phyloP scores from a whole-genome alignment of 768 basidiomycete genomes.

The Coprinopsis strossmayeri region DNA sequence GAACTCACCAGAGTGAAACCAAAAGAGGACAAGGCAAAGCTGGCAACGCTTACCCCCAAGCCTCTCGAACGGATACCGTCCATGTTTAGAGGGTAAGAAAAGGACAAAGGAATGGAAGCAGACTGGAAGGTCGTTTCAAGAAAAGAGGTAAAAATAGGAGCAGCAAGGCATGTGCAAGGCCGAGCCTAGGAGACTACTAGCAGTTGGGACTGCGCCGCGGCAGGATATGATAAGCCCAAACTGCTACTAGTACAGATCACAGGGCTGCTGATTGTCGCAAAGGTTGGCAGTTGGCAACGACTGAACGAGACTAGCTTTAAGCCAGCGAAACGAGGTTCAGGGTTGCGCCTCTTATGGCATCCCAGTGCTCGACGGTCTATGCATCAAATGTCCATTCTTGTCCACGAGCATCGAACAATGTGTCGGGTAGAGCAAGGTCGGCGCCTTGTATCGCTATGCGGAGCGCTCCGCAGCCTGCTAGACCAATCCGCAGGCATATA shows the following conservation, averaged over 20 bases:
- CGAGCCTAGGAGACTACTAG: not conserved
- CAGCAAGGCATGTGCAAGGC: not conserved
- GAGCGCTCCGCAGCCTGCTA: too few relatives aligned
- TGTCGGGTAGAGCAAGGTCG: too few relatives aligned
- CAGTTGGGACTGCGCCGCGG: too few relatives aligned
- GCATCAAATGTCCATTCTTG: too few relatives aligned
- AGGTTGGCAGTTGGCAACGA: too few relatives aligned
- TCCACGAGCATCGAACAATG: too few relatives aligned
- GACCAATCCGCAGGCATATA: too few relatives aligned
- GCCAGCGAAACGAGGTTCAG: too few relatives aligned
- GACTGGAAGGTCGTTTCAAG: not conserved
- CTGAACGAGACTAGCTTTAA: too few relatives aligned
- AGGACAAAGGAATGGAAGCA: constrained; percentile 2
- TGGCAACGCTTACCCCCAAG: constrained; percentile 22
- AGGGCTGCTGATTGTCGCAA: not conserved
- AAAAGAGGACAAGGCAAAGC: constrained; percentile 25
- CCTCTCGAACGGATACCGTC: constrained; percentile 16
- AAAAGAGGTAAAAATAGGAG: not conserved
- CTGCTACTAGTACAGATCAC: not conserved
- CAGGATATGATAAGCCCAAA: not conserved
- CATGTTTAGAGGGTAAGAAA: constrained; percentile 8
- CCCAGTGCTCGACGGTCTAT: too few relatives aligned
- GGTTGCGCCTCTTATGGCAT: too few relatives aligned
- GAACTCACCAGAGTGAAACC: constrained; percentile 32
- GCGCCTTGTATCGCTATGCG: too few relatives aligned